Evolutionary conservation across 2,329 filamentous ascomycete genomes (phyloP).

Genomic region (Escovopsis weberi): DNA sequence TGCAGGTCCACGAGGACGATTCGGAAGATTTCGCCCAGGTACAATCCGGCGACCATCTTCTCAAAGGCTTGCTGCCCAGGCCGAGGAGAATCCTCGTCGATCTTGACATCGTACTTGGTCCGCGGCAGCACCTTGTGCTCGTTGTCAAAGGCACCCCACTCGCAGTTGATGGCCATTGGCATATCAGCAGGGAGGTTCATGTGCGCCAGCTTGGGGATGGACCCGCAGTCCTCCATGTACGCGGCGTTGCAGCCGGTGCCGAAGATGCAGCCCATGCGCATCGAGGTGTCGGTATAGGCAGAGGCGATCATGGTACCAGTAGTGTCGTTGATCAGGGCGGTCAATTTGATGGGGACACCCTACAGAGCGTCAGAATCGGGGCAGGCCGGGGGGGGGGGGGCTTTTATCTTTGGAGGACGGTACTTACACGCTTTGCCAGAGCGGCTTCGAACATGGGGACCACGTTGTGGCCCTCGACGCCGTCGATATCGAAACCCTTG

Average conservation of each 20-base stretch:
- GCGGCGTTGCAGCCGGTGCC: constrained; percentile 96
- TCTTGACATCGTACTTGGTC: constrained; percentile 71
- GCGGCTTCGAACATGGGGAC: constrained; percentile 78
- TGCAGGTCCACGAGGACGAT: constrained; percentile 74
- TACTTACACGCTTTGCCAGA: constrained; percentile 39
- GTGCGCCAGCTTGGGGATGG: constrained; percentile 85
- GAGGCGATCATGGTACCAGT: constrained; percentile 95
- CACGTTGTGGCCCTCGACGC: constrained; percentile 81
- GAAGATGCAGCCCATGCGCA: constrained; percentile 96
- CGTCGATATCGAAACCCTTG: constrained; percentile 89
- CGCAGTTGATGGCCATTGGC: constrained; percentile 93
- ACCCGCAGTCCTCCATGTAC: constrained; percentile 89
- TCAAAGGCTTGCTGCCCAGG: constrained; percentile 93
- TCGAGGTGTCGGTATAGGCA: constrained; percentile 83
- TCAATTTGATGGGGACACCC: constrained; percentile 83
- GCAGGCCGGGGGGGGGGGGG: neutral
- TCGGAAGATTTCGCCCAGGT: constrained; percentile 89
- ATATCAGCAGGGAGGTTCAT: constrained; percentile 73
- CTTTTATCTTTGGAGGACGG: neutral
- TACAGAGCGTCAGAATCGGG: constrained; percentile 19
- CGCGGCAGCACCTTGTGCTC: constrained; percentile 76
- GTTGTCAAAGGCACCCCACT: constrained; percentile 95
- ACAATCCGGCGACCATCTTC: constrained; percentile 94
- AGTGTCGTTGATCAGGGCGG: constrained; percentile 92
- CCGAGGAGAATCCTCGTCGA: constrained; percentile 83